Evolutionary conservation across 768 basidiomycete genomes (phyloP).

Genomic region (Xerocomellus intermedius): DNA sequence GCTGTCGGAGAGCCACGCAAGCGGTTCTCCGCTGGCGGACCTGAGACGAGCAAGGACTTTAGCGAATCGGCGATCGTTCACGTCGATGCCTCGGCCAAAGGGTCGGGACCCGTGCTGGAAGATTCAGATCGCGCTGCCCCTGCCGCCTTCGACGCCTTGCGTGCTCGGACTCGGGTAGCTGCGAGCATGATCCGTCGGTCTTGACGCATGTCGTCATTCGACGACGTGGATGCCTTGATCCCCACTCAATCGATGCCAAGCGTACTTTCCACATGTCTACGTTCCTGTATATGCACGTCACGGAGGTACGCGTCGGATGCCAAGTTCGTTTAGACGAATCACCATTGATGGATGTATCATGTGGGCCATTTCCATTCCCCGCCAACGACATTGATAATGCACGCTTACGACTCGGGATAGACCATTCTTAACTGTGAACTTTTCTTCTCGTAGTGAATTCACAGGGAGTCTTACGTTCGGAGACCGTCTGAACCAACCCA

Average conservation of each 20-base stretch:
- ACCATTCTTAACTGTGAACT: no score
- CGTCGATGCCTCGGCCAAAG: background rate
- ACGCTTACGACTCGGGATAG: background rate
- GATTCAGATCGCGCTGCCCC: background rate
- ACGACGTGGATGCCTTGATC: background rate
- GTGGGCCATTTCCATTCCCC: background rate
- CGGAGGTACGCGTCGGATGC: background rate
- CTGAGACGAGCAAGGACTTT: background rate
- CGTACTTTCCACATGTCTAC: background rate
- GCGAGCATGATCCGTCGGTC: background rate
- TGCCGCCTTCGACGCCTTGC: background rate
- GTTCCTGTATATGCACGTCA: background rate
- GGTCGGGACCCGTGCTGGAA: background rate
- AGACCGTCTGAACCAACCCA: background rate
- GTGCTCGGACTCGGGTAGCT: background rate
- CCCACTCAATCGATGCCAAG: background rate
- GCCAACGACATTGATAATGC: background rate
- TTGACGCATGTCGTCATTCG: background rate
- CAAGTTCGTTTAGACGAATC: background rate
- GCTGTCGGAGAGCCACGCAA: background rate
- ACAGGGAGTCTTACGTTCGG: no score
- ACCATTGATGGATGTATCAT: no score
- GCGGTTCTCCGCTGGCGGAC: background rate
- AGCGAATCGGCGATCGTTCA: background rate
- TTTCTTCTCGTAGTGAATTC: background rate